phyloP scores from a whole-genome alignment of 495 filamentous ascomycete genomes.

The Symbiotaphrina buchneri region DNA sequence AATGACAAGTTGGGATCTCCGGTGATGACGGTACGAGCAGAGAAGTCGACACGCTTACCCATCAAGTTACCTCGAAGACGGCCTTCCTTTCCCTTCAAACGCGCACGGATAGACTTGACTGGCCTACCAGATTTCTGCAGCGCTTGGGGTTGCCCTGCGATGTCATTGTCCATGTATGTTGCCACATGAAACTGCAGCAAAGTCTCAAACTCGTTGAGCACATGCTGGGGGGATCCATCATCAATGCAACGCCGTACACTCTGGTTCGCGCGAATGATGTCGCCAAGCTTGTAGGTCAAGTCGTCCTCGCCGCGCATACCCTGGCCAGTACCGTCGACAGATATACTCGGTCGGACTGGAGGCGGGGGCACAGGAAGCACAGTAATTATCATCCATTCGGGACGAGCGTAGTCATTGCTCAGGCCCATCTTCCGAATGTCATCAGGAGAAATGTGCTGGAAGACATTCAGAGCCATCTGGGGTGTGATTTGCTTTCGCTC shows the following conservation, averaged over 20 bases:
- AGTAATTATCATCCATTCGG: constrained; percentile 96
- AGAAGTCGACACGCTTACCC: constrained; percentile 99
- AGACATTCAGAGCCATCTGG: constrained; percentile 59
- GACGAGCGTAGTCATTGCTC: constrained; percentile 79
- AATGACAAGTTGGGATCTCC: constrained; percentile 91
- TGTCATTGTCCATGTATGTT: constrained; percentile 99
- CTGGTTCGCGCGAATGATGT: constrained; percentile 93
- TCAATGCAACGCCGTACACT: constrained; percentile 74
- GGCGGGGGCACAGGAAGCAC: constrained; percentile 89
- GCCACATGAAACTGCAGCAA: constrained; percentile 96
- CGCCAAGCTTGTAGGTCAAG: constrained; percentile 93
- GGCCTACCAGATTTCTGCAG: constrained; percentile 91
- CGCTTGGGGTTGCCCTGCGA: constrained; percentile 85
- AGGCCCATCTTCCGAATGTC: constrained; percentile 75
- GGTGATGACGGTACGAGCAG: constrained; percentile 96
- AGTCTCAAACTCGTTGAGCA: constrained; percentile 70
- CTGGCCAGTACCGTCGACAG: constrained; percentile 70
- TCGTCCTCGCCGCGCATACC: constrained; percentile 92
- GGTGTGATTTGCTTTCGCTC: constrained; percentile 79
- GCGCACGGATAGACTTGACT: constrained; percentile 86
- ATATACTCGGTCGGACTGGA: constrained; percentile 86
- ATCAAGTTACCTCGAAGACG: constrained; percentile 94
- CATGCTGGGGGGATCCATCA: constrained; percentile 76
- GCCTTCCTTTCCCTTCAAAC: constrained; percentile 96
- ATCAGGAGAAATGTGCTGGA: constrained; percentile 55